These are phyloP conservation scores for Medakamo hakoo DNA, from an alignment of 139 green algal species.

Conservation along the genomic window DNA sequence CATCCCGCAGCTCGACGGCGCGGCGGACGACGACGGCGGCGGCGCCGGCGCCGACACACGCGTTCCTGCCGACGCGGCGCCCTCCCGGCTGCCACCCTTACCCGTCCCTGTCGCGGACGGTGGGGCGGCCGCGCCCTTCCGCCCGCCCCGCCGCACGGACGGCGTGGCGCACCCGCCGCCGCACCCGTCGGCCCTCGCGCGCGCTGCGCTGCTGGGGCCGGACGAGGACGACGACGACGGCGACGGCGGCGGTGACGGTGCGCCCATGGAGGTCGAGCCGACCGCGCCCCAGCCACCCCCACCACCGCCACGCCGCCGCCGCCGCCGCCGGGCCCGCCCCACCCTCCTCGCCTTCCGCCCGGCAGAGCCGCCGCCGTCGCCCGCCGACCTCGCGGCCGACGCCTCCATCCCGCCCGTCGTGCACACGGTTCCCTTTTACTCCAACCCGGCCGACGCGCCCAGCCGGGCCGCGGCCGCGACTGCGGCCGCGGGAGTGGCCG, in stretches of 20 bases:
- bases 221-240: too few species aligned
- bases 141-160: neutral
- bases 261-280: too few species aligned
- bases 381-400: conserved; percentile 14
- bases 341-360: neutral
- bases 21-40: conserved; percentile 3
- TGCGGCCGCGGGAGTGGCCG: conserved; percentile 21
- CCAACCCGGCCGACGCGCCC: conserved; percentile 29
- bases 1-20: conserved; percentile 19
- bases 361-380: conserved; percentile 1
- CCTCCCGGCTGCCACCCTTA: neutral
- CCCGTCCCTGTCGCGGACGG: neutral
- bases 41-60: neutral
- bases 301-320: neutral
- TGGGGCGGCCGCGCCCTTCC: neutral
- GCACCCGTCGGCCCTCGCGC: neutral
- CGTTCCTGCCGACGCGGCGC: neutral
- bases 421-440: conserved; percentile 38
- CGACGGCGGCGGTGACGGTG: too few species aligned
- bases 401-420: conserved; percentile 18
- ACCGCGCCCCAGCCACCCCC: too few species aligned
- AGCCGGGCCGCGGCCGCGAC: conserved; percentile 18
- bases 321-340: neutral
- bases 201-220: neutral
- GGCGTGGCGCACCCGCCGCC: neutral